Conservation (phyloP, 1,284 basidiomycete genomes). For the Wallemia mellicola region DNA sequence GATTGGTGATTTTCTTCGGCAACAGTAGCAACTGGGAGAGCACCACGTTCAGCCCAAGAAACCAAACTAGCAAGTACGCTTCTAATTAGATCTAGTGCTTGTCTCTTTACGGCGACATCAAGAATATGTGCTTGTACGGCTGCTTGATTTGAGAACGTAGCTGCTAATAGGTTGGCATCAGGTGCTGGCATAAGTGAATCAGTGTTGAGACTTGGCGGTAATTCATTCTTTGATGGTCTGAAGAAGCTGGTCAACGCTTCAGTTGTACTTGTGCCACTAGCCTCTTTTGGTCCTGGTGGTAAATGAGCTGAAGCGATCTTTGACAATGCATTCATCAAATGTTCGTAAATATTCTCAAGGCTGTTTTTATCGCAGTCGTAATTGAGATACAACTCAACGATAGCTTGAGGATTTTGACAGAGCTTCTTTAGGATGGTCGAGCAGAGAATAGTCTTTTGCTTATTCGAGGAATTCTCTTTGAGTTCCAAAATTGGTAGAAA, state of each 20-base stretch:
- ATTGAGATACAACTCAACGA: constrained; percentile 91
- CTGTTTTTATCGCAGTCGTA: constrained; percentile 87
- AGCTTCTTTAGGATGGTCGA: constrained; percentile 46
- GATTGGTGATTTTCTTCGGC: constrained; percentile 10
- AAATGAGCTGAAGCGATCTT: constrained; percentile 52
- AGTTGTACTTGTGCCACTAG: constrained; percentile 7
- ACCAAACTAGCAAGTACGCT: constrained; percentile 62
- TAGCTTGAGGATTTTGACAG: constrained; percentile 75
- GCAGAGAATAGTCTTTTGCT: constrained; percentile 72
- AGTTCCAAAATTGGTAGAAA: constrained; percentile 97
- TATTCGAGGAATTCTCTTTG: constrained; percentile 61
- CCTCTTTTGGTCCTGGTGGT: constrained; percentile 20
- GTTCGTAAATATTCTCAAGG: constrained; percentile 82
- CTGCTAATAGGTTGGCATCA: background rate
- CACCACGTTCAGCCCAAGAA: constrained; percentile 31
- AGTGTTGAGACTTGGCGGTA: constrained; percentile 6
- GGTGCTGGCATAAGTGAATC: constrained; percentile 5
- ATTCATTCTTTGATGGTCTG: constrained; percentile 1
- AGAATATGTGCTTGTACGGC: background rate
- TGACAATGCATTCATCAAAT: constrained; percentile 68
- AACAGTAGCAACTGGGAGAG: constrained; percentile 7
- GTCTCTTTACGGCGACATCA: constrained; percentile 53
- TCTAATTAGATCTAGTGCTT: constrained; percentile 67
- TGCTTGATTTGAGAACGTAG: background rate
- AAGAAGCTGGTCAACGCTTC: background rate